phyloP scores from a whole-genome alignment of 2,329 filamentous ascomycete genomes.

The Diaporthe velutina region DNA sequence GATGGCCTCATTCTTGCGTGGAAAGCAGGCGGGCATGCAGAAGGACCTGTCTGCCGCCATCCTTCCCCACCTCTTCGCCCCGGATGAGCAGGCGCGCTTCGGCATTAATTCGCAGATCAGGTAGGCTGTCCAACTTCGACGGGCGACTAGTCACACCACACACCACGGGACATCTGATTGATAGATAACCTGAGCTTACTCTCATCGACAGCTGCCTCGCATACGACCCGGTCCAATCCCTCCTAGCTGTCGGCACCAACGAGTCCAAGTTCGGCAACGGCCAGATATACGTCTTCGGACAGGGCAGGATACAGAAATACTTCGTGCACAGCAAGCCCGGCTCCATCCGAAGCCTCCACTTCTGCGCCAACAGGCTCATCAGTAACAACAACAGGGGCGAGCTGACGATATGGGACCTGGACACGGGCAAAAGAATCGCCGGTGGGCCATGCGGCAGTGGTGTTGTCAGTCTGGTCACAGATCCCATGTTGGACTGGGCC shows the following conservation, averaged over 20 bases:
- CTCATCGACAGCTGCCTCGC: conserved; percentile 75
- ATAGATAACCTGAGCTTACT: conserved; percentile 36
- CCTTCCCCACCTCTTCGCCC: conserved; percentile 80
- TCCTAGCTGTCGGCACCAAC: conserved; percentile 91
- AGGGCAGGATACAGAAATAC: conserved; percentile 81
- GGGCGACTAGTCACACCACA: neutral
- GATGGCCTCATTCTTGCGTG: conserved; percentile 90
- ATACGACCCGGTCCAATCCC: conserved; percentile 93
- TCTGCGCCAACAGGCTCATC: conserved; percentile 87
- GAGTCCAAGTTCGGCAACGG: conserved; percentile 88
- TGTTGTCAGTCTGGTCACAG: conserved; percentile 80
- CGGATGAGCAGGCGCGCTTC: conserved; percentile 87
- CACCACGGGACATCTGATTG: too few species aligned
- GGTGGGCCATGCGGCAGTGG: conserved; percentile 82
- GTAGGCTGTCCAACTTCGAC: conserved; percentile 51
- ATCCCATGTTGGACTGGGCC: conserved; percentile 94
- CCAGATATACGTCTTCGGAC: conserved; percentile 90
- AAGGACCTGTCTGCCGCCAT: conserved; percentile 90
- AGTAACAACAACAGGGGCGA: conserved; percentile 90
- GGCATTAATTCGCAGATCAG: conserved; percentile 84
- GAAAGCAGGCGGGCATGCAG: conserved; percentile 93
- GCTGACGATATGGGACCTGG: conserved; percentile 84
- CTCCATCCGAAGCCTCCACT: conserved; percentile 83
- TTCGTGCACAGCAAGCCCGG: conserved; percentile 78
- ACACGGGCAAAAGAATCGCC: conserved; percentile 74